A percentile compares a stretch with the other conserved stretches of the same genome.
Evolutionary conservation across 495 filamentous ascomycete genomes (phyloP).

Genomic region (Parathielavia hyrcaniae): DNA sequence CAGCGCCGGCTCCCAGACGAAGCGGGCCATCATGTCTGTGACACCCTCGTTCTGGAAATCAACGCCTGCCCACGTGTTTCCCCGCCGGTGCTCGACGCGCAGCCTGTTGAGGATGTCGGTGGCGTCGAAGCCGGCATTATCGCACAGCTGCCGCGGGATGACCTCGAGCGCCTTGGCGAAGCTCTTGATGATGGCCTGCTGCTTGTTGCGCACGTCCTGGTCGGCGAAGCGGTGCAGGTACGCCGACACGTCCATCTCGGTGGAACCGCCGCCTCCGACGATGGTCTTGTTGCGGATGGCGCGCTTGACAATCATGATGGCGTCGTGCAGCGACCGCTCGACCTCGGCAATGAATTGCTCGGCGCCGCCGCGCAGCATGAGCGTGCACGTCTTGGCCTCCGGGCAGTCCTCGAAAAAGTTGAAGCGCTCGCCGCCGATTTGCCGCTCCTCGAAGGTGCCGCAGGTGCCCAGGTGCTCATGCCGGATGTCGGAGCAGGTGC

Average conservation of each 20-base stretch:
- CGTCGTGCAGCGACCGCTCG: constrained; percentile 92
- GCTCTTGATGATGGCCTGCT: constrained; percentile 93
- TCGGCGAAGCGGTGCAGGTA: constrained; percentile 90
- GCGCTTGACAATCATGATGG: constrained; percentile 99
- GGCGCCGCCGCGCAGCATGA: constrained; percentile 89
- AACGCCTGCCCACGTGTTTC: constrained; percentile 88
- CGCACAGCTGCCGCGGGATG: constrained; percentile 91
- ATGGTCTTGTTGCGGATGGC: constrained; percentile 89
- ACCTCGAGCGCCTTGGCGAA: constrained; percentile 97
- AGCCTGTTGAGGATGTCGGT: constrained; percentile 94
- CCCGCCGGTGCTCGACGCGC: constrained; percentile 88
- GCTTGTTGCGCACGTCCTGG: constrained; percentile 85
- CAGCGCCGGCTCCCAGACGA: constrained; percentile 93
- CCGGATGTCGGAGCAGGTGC: constrained; percentile 93
- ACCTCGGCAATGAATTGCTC: constrained; percentile 99
- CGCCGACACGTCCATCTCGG: constrained; percentile 93
- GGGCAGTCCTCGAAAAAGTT: constrained; percentile 98
- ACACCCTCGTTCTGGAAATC: constrained; percentile 91
- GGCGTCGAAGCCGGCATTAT: constrained; percentile 97
- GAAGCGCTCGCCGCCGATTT: constrained; percentile 95
- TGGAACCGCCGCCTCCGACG: constrained; percentile 89
- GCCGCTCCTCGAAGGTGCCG: constrained; percentile 84
- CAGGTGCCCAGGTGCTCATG: constrained; percentile 86
- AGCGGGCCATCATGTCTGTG: constrained; percentile 82
- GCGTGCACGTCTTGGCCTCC: constrained; percentile 90